Percentiles rank a stretch among this genome's conserved stretches.
Conservation (phyloP, 1,139 yeast species). For the Diutina ranongensis region DNA sequence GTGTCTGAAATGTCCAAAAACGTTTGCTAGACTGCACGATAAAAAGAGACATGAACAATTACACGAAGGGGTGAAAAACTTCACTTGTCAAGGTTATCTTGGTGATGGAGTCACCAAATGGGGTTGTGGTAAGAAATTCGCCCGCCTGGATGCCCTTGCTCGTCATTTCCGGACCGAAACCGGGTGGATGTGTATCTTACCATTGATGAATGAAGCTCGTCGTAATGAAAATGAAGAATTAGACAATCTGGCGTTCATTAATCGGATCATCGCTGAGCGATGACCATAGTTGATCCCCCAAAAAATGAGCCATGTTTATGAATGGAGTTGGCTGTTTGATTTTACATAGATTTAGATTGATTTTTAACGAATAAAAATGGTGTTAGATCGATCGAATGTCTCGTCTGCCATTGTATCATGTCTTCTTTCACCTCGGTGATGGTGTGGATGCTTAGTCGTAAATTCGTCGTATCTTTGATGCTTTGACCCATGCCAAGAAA, state of each 20-base stretch:
- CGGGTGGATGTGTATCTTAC: constrained; percentile 46
- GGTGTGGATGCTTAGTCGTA: not conserved
- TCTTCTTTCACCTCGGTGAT: too few relatives aligned
- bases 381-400: too few relatives aligned
- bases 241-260: constrained; percentile 1
- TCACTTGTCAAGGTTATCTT: constrained; percentile 42
- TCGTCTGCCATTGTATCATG: too few relatives aligned
- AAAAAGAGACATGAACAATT: constrained; percentile 43
- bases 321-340: not conserved
- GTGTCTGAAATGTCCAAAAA: constrained; percentile 36
- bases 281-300: not conserved
- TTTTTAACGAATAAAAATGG: not conserved
- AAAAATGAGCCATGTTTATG: not conserved
- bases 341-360: not conserved
- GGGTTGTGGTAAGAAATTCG: constrained; percentile 53
- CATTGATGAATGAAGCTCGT: constrained; percentile 41
- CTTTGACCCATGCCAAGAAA: not conserved
- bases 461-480: not conserved
- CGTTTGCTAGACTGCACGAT: constrained; percentile 48
- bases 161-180: constrained; percentile 49
- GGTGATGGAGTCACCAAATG: constrained; percentile 40
- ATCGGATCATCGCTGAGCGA: constrained; percentile 3
- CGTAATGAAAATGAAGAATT: not conserved
- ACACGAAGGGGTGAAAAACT: constrained; percentile 44
- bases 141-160: constrained; percentile 45